A percentile compares a stretch with the other conserved stretches of the same genome.
Evolutionary conservation across 2,329 filamentous ascomycete species (phyloP).

Genomic region (Ceratocystis alfenasii): DNA sequence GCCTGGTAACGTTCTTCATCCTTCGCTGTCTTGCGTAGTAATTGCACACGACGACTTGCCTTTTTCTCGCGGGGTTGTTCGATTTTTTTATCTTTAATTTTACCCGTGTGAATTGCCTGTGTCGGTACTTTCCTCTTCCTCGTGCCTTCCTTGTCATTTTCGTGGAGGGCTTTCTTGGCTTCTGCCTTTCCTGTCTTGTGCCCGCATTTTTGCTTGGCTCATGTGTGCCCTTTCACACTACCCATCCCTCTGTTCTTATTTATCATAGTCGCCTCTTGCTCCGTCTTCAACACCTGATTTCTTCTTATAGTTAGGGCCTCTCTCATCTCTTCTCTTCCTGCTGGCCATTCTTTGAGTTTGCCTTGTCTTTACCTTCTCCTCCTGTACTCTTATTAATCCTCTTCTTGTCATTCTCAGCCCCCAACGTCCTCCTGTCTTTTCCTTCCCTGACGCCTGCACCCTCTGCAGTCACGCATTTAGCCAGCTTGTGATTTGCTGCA

Average conservation of each 20-base stretch:
- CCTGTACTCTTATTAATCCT: not conserved
- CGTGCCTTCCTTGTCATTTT: not conserved
- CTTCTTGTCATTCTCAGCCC: not conserved
- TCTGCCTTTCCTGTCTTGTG: not conserved
- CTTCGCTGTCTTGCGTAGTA: not conserved
- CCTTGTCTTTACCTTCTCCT: not conserved
- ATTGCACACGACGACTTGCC: constrained; percentile 12
- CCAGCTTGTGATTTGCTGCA: too few relatives aligned
- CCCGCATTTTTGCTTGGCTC: not conserved
- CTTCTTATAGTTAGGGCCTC: too few relatives aligned
- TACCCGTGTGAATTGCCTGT: too few relatives aligned
- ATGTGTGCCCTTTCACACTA: not conserved
- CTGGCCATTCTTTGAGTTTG: too few relatives aligned
- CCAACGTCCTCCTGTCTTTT: not conserved
- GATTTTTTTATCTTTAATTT: too few relatives aligned
- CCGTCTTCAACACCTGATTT: not conserved
- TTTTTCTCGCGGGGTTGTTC: not conserved
- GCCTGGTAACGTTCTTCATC: not conserved
- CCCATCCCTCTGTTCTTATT: not conserved
- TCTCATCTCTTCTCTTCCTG: too few relatives aligned
- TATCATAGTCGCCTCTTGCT: not conserved
- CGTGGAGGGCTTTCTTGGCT: not conserved
- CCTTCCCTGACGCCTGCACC: not conserved
- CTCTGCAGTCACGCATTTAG: not conserved
- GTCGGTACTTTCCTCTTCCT: too few relatives aligned